Evolutionary conservation across 2,329 filamentous ascomycete species (phyloP).

Genomic region (Fusarium haematococcum): DNA sequence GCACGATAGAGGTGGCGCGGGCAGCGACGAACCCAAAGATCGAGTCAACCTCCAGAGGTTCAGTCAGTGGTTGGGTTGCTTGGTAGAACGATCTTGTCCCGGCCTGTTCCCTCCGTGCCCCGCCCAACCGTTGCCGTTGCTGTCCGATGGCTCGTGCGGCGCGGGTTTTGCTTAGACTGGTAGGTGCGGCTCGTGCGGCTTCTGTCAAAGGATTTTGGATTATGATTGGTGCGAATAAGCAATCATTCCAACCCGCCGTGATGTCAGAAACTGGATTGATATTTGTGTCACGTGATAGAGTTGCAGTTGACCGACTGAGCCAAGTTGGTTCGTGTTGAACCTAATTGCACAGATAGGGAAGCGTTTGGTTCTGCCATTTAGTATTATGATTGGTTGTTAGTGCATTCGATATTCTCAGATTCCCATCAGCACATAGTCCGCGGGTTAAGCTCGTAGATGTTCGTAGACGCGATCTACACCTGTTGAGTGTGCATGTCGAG

Average conservation of each 20-base stretch:
- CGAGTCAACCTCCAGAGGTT: conserved; percentile 33
- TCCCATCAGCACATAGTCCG: not conserved
- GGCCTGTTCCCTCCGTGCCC: conserved; percentile 34
- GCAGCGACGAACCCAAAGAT: conserved; percentile 24
- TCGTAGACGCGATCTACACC: not conserved
- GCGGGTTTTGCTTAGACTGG: not conserved
- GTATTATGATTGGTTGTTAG: not conserved
- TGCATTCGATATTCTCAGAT: not conserved
- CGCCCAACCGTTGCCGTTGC: conserved; percentile 29
- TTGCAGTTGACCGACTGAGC: not conserved
- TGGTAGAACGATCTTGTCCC: conserved; percentile 26
- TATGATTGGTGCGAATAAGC: conserved; percentile 36
- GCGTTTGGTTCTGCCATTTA: not conserved
- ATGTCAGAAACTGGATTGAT: not conserved
- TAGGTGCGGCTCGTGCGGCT: conserved; percentile 34
- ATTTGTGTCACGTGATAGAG: conserved; percentile 23
- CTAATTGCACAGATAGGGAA: not conserved
- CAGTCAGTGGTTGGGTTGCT: conserved; percentile 10
- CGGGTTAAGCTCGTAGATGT: not conserved
- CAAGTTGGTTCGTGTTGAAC: not conserved
- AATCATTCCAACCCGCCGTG: conserved; percentile 5
- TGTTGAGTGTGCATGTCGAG: not conserved
- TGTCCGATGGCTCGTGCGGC: conserved; percentile 25
- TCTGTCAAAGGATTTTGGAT: conserved; percentile 15
- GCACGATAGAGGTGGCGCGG: conserved; percentile 1